phyloP scores from a whole-genome alignment of 2,329 filamentous ascomycete genomes.

The Coleophoma eucalyptorum region DNA sequence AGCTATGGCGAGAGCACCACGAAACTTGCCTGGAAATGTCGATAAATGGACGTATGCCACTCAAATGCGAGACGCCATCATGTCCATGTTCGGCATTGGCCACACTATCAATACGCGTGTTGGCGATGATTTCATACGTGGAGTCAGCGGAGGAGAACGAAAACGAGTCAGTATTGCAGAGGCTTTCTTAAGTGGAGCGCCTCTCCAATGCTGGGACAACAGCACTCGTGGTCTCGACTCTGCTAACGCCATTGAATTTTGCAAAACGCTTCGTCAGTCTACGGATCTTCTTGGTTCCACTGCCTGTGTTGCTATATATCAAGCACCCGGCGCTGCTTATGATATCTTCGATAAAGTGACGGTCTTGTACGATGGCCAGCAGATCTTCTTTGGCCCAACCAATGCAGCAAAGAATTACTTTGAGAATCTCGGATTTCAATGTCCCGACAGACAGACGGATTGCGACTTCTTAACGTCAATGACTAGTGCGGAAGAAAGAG shows the following conservation, averaged over 20 bases:
- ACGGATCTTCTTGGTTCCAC: constrained; percentile 62
- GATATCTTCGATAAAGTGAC: constrained; percentile 67
- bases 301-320: constrained; percentile 66
- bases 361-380: constrained; percentile 62
- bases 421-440: constrained; percentile 65
- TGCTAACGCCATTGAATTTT: constrained; percentile 69
- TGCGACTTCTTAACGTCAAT: constrained; percentile 74
- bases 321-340: constrained; percentile 64
- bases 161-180: constrained; percentile 81
- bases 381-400: constrained; percentile 66
- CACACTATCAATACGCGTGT: constrained; percentile 70
- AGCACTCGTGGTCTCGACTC: constrained; percentile 70
- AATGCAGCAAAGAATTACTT: constrained; percentile 66
- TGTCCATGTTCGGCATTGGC: constrained; percentile 67
- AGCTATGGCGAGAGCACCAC: constrained; percentile 61
- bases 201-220: constrained; percentile 72
- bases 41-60: constrained; percentile 41
- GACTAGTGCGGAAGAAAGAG: constrained; percentile 55
- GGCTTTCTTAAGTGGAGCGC: constrained; percentile 54
- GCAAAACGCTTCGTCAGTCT: constrained; percentile 58
- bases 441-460: constrained; percentile 47
- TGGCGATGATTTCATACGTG: constrained; percentile 64
- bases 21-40: constrained; percentile 52
- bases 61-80: constrained; percentile 47
- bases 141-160: constrained; percentile 65